Base-by-base conservation (phyloP, 768 basidiomycete genomes). In the Boletus fagicola region DNA sequence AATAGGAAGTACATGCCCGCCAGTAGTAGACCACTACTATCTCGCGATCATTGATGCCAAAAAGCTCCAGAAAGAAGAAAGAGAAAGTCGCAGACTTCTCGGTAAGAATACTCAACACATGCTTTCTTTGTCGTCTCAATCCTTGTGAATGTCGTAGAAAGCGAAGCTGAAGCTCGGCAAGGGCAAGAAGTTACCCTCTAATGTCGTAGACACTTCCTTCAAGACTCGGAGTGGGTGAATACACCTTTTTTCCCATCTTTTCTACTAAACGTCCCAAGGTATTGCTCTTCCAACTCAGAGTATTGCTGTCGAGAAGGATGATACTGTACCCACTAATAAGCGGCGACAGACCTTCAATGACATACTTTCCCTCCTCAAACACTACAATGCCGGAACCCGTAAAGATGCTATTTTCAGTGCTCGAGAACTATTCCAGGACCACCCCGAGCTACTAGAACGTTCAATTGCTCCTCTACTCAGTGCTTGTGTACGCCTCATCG, bases 121-220 rank as follows among this genome's bases (percentile, higher is more conserved):
- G n/a, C 42, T 15, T 47, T 24, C 35, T 49, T 43, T 11, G 33
- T 44, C 43, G 40, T 57, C 56, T 56, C 12, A 51, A 39, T 56
- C 26, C 16, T 24, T 28, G 18, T 36, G 38, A 46, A 15, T 30
- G 40, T 56, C 30, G 26, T 72, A 98, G 93, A 98, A 94, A 92
- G 86, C 92, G 26, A 98, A 91, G 72, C 80, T 97, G 38, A 99
- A 97, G 73, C 89, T 99, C 49, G 96, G 96, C 36, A 99, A 96
- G 71, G 94, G 92, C 44, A 98, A 95, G 72, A 83, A 88, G 65
- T 69, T 77, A 11, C 79, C 94, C 11, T 80, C 76, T 46, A 98
- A 98, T 80, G 91, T 84, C 6, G 83, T 98, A 62, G 92, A 98
- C 74, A 98, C 96, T 1, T 94, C 95, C 1, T 98, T 96, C 82